phyloP scores from a whole-genome alignment of 108 stramenopile species.

The Chaetoceros tenuissimus region DNA sequence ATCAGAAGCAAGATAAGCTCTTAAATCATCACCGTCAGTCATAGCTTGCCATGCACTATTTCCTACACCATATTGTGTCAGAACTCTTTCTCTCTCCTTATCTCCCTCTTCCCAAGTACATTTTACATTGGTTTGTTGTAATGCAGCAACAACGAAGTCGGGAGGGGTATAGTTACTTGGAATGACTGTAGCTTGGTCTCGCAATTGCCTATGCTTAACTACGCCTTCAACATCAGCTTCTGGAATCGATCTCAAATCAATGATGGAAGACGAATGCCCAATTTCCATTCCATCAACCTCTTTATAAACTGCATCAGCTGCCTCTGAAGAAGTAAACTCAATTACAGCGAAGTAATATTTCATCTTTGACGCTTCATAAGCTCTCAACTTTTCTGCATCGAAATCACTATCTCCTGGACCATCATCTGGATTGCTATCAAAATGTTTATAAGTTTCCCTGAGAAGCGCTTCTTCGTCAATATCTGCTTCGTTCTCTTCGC shows the following conservation, averaged over 20 bases:
- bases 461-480: constrained; percentile 3
- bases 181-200: constrained; percentile 64
- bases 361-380: constrained; percentile 90
- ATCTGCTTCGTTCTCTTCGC: constrained; percentile 16
- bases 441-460: constrained; percentile 6
- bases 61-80: constrained; percentile 63
- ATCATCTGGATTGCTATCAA: constrained; percentile 11
- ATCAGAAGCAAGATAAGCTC: constrained; percentile 84
- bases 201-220: constrained; percentile 43
- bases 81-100: constrained; percentile 61
- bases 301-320: constrained; percentile 80
- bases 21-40: constrained; percentile 76
- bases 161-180: constrained; percentile 89
- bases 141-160: constrained; percentile 74
- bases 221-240: constrained; percentile 41
- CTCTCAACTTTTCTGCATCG: constrained; percentile 86
- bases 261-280: constrained; percentile 80
- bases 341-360: constrained; percentile 95
- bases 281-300: constrained; percentile 95
- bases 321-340: constrained; percentile 54
- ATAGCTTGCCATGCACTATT: constrained; percentile 69
- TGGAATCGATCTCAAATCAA: constrained; percentile 91
- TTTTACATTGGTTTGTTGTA: constrained; percentile 86
- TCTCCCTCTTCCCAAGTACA: constrained; percentile 99
- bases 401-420: constrained; percentile 41